Evolutionary conservation across 805 yeast species (phyloP), one percentile per base, ranked within the genome.

Genomic region (Candida montana): DNA sequence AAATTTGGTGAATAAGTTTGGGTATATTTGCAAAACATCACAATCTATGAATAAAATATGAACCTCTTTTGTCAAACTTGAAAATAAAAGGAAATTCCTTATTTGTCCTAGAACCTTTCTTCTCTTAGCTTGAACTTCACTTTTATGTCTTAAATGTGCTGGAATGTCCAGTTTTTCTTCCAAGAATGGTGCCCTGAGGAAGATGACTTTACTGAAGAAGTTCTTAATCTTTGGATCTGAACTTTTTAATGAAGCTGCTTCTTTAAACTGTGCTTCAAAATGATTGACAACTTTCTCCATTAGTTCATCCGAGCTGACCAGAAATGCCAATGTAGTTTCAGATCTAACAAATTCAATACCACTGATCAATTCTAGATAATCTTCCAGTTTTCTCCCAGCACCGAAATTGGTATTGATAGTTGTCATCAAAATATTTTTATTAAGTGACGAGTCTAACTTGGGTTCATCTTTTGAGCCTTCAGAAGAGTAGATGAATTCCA

Each of bases 351-450:
- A 56, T 3, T 61, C 55, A 16, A 69, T 49, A 3, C 57, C 23
- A 7, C 43, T 37, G 18, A 71, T 41, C 1, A 65, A 57, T 3
- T 53, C 40, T 36, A 69, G 50, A 35, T 66, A 64, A 41, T 67
- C 67, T 1, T 18, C 23, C 16, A 31, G 11, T 16, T 17, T 9
- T 31, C 33, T 31, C 11, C 15, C 23, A 18, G 13, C 33, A 31
- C 33, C 33, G 12, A 18, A 31, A 11, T 17, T 13, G 6, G 4
- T 13, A 18, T 17, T 31, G 4, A 31, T 8, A 18, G 12, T 18
- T 8, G 19, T 11, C 23, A 19, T 18, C 7, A 18, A 18, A 12
- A 31, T 31, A 15, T 31, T 31, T 18, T 18, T 13, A 11, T 31
- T 31, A 5, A 18, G 21, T 12, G 7, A 7, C 12, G 33, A 13